Conservation (phyloP, 805 yeast genomes). For the Ogataea kodamae region DNA sequence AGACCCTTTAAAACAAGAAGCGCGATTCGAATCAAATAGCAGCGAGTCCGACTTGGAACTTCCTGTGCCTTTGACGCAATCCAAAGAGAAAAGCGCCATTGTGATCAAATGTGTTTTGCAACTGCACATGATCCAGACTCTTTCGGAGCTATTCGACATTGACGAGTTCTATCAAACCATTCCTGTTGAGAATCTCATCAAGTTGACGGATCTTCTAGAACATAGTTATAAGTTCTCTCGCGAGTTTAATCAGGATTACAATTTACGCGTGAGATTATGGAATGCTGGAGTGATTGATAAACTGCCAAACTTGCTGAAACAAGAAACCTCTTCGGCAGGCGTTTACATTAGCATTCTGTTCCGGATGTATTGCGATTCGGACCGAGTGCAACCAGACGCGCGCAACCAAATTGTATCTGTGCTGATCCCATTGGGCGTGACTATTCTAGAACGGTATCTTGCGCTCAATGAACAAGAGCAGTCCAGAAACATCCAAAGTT, state of each 20-base stretch:
- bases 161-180: conserved; percentile 64
- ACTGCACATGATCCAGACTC: conserved; percentile 78
- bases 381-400: conserved; percentile 44
- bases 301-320: conserved; percentile 85
- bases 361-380: conserved; percentile 67
- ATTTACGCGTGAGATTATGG: conserved; percentile 82
- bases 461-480: conserved; percentile 75
- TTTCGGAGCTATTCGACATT: conserved; percentile 73
- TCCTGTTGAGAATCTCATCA: conserved; percentile 62
- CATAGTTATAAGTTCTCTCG: conserved; percentile 79
- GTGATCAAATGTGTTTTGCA: conserved; percentile 93
- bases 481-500: conserved; percentile 71
- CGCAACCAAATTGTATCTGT: conserved; percentile 50
- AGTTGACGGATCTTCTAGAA: conserved; percentile 57
- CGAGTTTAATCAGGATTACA: conserved; percentile 83
- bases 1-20: conserved; percentile 41
- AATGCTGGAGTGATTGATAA: conserved; percentile 90
- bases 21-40: conserved; percentile 10
- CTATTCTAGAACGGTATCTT: conserved; percentile 66
- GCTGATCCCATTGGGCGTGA: conserved; percentile 65
- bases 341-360: conserved; percentile 80
- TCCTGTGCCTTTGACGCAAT: conserved; percentile 37
- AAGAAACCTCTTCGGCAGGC: conserved; percentile 87
- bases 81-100: conserved; percentile 64
- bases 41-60: conserved; percentile 18